These are phyloP conservation scores for Mycosarcoma mackinlayi DNA, from an alignment of 1,284 basidiomycete species.

Conservation along the genomic window DNA sequence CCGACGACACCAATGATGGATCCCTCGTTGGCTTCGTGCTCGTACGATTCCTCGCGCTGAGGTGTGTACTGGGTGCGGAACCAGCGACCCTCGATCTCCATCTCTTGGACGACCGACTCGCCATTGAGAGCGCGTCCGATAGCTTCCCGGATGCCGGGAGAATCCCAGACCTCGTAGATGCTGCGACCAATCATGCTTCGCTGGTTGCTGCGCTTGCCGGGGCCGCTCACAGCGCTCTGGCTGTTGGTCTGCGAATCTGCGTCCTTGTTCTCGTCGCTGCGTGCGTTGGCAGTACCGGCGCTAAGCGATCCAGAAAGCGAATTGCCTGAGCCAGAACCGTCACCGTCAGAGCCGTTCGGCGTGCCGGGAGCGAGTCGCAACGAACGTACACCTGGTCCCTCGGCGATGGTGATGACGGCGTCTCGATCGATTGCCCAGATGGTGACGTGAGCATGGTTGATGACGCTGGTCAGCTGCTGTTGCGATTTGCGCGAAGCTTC, in stretches of 20 bases:
- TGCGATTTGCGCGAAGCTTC: constrained; percentile 58
- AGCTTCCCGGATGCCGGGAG: constrained; percentile 50
- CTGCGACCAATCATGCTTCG: constrained; percentile 57
- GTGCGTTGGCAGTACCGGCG: constrained; percentile 11
- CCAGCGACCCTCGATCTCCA: constrained; percentile 64
- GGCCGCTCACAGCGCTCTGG: constrained; percentile 45
- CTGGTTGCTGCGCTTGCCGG: constrained; percentile 35
- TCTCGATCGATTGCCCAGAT: constrained; percentile 63
- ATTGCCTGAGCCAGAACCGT: constrained; percentile 40
- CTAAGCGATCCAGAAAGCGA: constrained; percentile 35
- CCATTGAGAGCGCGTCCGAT: constrained; percentile 56
- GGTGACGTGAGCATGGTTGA: constrained; percentile 65
- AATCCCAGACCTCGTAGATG: constrained; percentile 61
- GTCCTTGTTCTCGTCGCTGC: constrained; percentile 46
- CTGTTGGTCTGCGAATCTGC: constrained; percentile 50
- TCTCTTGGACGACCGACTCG: constrained; percentile 60
- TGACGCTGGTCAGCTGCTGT: constrained; percentile 60
- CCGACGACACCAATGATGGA: constrained; percentile 67
- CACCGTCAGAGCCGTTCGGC: constrained; percentile 53
- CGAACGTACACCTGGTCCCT: constrained; percentile 61
- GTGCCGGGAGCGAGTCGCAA: constrained; percentile 60
- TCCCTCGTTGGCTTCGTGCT: constrained; percentile 45
- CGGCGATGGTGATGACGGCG: constrained; percentile 59
- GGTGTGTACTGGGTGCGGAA: constrained; percentile 64
- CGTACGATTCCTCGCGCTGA: constrained; percentile 49